Evolutionary conservation across 169 alveolate species (phyloP), one percentile per base, ranked within the genome.

Genomic region (Cryptosporidium muris): DNA sequence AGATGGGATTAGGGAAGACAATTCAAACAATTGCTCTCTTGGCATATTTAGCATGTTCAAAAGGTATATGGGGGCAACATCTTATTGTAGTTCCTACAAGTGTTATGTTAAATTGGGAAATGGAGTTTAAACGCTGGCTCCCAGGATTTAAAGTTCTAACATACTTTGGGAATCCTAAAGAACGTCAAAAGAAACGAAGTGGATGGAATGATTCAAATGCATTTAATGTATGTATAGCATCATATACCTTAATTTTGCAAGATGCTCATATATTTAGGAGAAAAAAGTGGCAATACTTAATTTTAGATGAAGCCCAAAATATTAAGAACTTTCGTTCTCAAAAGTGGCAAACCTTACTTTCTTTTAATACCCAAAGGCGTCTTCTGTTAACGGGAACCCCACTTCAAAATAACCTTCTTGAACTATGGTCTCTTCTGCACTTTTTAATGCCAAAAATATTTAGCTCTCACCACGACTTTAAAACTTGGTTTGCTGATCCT

Each of bases 1-100:
- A 98, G 91, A 96, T 98, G 99, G 99, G 99, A 25, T 92, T 98
- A 66, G 99, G 99, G 16, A 98, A 98, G 88, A 98, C 99, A 9
- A 95, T 98, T 48, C 98, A 97, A 90, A 96, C 99, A 9, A 98
- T 98, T 6, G 95, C 99, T 0, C 91, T 98, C 48, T 88, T 98
- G 64, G 99, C 99, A n/a, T 96, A 96, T 81, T 89, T 98, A 81
- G 99, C 99, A 1, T 94, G 97, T 63, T 94, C 96, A 89, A 91
- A 93, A 88, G 97, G 96, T 38, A 94, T 94, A 52, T 96, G 99
- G 99, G 99, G 99, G 0, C 99, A 99, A 4, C 99, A 98, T 89
- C 90, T 98, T 81, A 96, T 98, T 38, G 98, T 98, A n/a, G 99
- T 97, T 3, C 99, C 99, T 2, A 97, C 99, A 3, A 96, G 99